Conservation (phyloP, 1,284 basidiomycete species). For the Sanghuangporus weigelae region DNA sequence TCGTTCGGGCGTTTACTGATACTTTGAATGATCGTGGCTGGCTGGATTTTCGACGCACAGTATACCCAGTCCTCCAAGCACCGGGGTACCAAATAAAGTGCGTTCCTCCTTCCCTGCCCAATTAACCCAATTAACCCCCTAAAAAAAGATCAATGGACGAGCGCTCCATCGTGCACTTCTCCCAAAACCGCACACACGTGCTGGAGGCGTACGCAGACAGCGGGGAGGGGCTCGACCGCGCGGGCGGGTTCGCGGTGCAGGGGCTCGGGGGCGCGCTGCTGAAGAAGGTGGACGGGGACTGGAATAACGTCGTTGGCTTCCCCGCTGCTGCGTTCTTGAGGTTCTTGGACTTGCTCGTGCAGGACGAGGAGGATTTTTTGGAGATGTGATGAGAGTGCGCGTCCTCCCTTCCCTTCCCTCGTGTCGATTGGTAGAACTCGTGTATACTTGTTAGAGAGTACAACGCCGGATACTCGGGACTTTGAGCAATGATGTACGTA, state of each 20-base stretch:
- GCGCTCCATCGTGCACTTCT: constrained; percentile 77
- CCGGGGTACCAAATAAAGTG: constrained; percentile 86
- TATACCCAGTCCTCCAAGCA: constrained; percentile 77
- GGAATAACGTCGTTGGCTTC: constrained; percentile 90
- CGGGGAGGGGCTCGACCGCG: constrained; percentile 86
- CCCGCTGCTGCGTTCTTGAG: constrained; percentile 77
- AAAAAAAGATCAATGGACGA: constrained; percentile 71
- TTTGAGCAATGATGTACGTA: background rate
- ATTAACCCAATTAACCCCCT: background rate
- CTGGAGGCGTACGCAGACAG: constrained; percentile 84
- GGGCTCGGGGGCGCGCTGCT: constrained; percentile 80
- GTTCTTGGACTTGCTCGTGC: constrained; percentile 57
- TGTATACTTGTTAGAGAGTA: no score
- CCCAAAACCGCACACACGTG: constrained; percentile 59
- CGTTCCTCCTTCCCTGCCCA: constrained; percentile 22
- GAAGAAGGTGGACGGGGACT: constrained; percentile 86
- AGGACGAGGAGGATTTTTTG: constrained; percentile 73
- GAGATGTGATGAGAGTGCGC: no score
- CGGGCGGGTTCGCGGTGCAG: constrained; percentile 95
- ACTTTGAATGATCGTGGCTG: no score
- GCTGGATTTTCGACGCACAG: no score
- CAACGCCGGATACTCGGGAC: background rate
- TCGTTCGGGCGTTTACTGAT: no score
- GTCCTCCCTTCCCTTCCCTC: no score
- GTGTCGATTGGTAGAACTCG: background rate